These are phyloP conservation scores for Piloderma croceum DNA, from an alignment of 768 basidiomycete species.

Conservation along the genomic window DNA sequence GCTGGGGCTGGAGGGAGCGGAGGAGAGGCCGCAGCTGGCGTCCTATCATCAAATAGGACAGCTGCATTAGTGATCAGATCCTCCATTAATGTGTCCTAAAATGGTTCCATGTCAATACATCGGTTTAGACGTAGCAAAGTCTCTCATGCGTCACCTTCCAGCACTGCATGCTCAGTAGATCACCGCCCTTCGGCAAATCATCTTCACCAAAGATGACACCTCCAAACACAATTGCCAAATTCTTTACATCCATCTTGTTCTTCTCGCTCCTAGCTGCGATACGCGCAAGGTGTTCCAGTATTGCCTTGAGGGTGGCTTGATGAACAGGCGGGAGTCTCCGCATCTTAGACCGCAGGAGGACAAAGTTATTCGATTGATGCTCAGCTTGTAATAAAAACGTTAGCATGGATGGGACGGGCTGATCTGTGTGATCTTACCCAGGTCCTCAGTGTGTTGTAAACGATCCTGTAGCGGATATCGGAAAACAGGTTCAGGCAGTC, in stretches of 20 bases:
- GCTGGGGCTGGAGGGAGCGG: conserved; percentile 70
- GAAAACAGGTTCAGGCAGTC: conserved; percentile 88
- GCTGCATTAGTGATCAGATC: conserved; percentile 71
- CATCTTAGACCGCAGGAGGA: conserved; percentile 80
- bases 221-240: conserved; percentile 87
- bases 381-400: conserved; percentile 45
- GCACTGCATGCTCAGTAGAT: conserved; percentile 69
- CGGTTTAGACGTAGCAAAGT: too few species aligned
- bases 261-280: conserved; percentile 60
- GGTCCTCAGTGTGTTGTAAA: conserved; percentile 70
- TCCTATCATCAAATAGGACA: conserved; percentile 59
- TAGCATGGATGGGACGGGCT: conserved; percentile 1
- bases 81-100: conserved; percentile 78
- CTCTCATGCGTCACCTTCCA: conserved; percentile 60
- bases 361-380: conserved; percentile 66
- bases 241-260: conserved; percentile 94
- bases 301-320: conserved; percentile 72
- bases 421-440: conserved; percentile 41
- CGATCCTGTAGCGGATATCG: conserved; percentile 75
- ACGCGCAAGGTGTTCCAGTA: conserved; percentile 78
- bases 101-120: too few species aligned
- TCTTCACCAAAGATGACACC: conserved; percentile 90
- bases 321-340: conserved; percentile 79
- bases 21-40: conserved; percentile 42
- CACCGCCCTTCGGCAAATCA: conserved; percentile 72